Conservation (phyloP, 495 filamentous ascomycete species). For the Podospora appendiculata region DNA sequence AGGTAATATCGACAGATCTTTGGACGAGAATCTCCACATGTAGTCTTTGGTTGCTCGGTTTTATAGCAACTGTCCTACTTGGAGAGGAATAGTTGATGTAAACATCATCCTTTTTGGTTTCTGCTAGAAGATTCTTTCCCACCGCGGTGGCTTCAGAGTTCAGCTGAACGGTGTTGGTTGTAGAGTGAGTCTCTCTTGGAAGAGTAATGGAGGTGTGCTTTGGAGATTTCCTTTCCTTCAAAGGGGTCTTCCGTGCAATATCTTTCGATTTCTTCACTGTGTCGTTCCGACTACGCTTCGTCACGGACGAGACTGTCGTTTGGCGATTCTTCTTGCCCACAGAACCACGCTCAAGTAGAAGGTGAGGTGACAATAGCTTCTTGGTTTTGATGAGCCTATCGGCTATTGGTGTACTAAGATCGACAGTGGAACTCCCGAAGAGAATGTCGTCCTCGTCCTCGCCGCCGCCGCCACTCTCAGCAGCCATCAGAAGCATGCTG, state of each 20-base stretch:
- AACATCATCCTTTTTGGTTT: neutral
- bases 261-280: too few relatives aligned
- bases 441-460: constrained; percentile 26
- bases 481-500: constrained; percentile 1
- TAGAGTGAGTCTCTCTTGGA: too few relatives aligned
- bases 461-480: constrained; percentile 7
- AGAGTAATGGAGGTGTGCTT: too few relatives aligned
- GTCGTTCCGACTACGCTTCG: too few relatives aligned
- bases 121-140: neutral
- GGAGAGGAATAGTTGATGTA: constrained; percentile 6
- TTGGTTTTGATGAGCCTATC: neutral
- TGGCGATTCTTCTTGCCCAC: too few relatives aligned
- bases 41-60: constrained; percentile 18
- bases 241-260: too few relatives aligned
- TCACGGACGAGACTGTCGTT: too few relatives aligned
- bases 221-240: too few relatives aligned
- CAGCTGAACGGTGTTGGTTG: too few relatives aligned
- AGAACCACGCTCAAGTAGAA: neutral
- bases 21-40: constrained; percentile 14
- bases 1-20: constrained; percentile 1
- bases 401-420: neutral
- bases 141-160: too few relatives aligned
- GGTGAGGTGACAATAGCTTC: neutral
- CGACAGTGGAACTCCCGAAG: constrained; percentile 4
- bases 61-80: constrained; percentile 1